These are phyloP conservation scores for Huntiella decipiens DNA, from an alignment of 2,329 filamentous ascomycete species.

Conservation along the genomic window DNA sequence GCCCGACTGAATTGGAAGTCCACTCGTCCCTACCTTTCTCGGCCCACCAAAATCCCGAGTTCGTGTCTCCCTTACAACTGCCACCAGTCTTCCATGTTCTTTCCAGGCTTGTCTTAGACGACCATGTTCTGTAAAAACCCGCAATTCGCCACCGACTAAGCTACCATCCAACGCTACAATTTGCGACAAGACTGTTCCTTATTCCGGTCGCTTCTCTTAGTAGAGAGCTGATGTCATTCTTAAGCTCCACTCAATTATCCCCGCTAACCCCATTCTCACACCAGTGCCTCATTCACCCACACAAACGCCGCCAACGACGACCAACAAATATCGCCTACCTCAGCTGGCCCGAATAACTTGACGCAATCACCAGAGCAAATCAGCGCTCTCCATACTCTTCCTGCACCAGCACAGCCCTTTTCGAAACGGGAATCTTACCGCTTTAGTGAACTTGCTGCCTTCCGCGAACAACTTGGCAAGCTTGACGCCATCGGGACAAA, in stretches of 20 bases:
- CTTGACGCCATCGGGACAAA: slow-evolving; percentile 38
- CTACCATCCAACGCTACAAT: no score
- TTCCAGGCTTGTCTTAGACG: background rate
- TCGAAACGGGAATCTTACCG: slow-evolving; percentile 32
- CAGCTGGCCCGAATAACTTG: slow-evolving; percentile 25
- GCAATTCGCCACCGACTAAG: no score
- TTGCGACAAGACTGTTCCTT: no score
- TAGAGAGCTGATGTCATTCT: background rate
- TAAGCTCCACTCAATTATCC: no score
- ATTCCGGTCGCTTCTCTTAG: background rate
- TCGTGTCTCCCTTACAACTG: no score
- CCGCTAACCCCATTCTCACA: no score
- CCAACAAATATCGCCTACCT: slow-evolving; percentile 30
- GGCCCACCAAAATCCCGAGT: no score
- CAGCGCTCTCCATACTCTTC: background rate
- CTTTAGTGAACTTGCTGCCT: slow-evolving; percentile 45
- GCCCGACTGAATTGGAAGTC: no score
- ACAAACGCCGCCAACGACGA: slow-evolving; percentile 21
- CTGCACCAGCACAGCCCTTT: background rate
- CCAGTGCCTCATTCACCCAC: slow-evolving; percentile 16
- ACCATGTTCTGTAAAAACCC: background rate
- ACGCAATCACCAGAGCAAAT: slow-evolving; percentile 20
- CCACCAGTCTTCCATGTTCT: background rate
- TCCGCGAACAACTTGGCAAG: slow-evolving; percentile 52
- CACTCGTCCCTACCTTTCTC: no score